Evolutionary conservation across 2,329 filamentous ascomycete species (phyloP).

Genomic region (Rutstroemia sp.): DNA sequence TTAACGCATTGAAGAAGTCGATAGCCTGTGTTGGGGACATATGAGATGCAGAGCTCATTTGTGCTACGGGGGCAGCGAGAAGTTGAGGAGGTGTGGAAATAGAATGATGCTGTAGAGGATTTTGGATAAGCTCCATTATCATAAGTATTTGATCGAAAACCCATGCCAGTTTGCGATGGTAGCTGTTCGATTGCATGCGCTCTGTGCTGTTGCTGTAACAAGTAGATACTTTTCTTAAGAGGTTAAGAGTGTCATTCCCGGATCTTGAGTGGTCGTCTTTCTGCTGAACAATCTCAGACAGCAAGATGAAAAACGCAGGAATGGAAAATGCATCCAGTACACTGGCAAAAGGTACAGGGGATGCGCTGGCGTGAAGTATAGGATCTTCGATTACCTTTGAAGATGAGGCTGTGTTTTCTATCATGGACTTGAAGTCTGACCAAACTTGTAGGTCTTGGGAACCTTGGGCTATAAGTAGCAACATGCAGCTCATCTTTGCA

Average conservation of each 20-base stretch:
- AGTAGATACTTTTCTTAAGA: conserved; percentile 4
- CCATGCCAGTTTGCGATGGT: conserved; percentile 7
- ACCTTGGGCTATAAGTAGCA: neutral
- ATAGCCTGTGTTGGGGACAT: neutral
- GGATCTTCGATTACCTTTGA: too few species aligned
- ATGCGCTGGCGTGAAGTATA: neutral
- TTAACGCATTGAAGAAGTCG: neutral
- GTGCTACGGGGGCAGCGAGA: neutral
- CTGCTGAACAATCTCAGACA: neutral
- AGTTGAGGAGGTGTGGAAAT: neutral
- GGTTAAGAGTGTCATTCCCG: neutral
- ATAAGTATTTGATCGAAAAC: conserved; percentile 1
- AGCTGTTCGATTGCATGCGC: conserved; percentile 8
- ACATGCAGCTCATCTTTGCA: conserved; percentile 4
- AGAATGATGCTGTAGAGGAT: neutral
- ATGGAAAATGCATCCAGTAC: neutral
- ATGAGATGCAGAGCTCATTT: neutral
- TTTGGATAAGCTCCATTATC: neutral
- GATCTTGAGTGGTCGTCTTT: neutral
- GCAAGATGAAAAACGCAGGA: neutral
- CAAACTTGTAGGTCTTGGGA: neutral
- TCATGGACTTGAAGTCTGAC: neutral
- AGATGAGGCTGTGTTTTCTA: neutral
- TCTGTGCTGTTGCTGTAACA: conserved; percentile 5
- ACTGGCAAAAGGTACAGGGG: neutral